Evolutionary conservation across 495 filamentous ascomycete species (phyloP).

Genomic region (Trypethelium eluteriae): DNA sequence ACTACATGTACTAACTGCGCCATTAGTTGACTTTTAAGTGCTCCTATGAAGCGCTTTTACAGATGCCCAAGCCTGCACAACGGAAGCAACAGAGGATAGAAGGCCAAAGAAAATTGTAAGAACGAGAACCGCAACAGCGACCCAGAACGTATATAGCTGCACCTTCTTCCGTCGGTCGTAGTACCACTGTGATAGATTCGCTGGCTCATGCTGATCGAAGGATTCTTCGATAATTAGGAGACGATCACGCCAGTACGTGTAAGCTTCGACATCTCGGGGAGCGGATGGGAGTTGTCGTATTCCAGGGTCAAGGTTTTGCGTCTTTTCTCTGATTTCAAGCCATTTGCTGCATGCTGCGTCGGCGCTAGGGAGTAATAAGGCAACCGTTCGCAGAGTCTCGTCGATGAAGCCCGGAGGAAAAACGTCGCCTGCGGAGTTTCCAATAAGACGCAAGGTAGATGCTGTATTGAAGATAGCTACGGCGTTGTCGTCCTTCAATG

Average conservation of each 20-base stretch:
- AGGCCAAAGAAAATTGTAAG: slow-evolving; percentile 47
- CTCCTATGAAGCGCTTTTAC: not conserved
- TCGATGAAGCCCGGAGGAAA: slow-evolving; percentile 35
- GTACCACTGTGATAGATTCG: slow-evolving; percentile 45
- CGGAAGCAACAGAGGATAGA: slow-evolving; percentile 36
- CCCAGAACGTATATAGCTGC: slow-evolving; percentile 52
- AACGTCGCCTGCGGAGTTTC: slow-evolving; percentile 3
- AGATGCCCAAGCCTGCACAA: slow-evolving; percentile 21
- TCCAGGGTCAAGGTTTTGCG: slow-evolving; percentile 28
- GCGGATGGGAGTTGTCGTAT: slow-evolving; percentile 30
- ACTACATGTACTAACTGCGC: no score
- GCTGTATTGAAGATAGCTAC: not conserved
- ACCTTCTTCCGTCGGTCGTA: slow-evolving; percentile 43
- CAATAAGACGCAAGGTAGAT: not conserved
- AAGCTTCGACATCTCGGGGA: slow-evolving; percentile 41
- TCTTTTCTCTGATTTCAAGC: not conserved
- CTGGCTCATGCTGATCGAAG: slow-evolving; percentile 46
- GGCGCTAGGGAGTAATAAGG: slow-evolving; percentile 41
- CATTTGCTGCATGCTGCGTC: slow-evolving; percentile 18
- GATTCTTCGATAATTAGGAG: slow-evolving; percentile 45
- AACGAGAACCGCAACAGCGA: slow-evolving; percentile 41
- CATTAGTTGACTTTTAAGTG: not conserved
- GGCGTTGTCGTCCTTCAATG: not conserved
- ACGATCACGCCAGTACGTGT: slow-evolving; percentile 45
- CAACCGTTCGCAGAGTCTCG: slow-evolving; percentile 42